A percentile compares a stretch with the other conserved stretches of the same genome.
Evolutionary conservation across 495 filamentous ascomycete genomes (phyloP).

Genomic region (Neurospora sp.): DNA sequence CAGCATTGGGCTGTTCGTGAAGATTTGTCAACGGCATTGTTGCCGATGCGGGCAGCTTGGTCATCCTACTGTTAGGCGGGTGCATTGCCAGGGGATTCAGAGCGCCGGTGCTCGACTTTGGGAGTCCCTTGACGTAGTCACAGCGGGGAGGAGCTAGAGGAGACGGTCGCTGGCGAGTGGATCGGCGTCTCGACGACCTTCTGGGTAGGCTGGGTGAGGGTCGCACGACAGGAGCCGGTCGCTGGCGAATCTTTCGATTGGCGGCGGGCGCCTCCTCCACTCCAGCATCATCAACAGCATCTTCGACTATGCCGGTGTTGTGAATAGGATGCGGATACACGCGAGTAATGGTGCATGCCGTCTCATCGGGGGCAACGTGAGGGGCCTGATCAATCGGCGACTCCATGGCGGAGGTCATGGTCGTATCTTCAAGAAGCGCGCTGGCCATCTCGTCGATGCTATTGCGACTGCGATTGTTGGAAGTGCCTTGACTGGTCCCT

Average conservation of each 20-base stretch:
- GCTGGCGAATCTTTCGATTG: background rate
- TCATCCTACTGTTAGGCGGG: slow-evolving; percentile 1
- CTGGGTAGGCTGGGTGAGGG: background rate
- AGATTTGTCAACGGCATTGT: slow-evolving; percentile 4
- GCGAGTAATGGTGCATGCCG: background rate
- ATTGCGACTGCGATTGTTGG: slow-evolving; percentile 8
- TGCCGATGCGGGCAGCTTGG: slow-evolving; percentile 2
- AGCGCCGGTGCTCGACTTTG: slow-evolving; percentile 1
- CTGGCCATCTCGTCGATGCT: slow-evolving; percentile 24
- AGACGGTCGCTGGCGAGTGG: background rate
- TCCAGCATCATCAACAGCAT: background rate
- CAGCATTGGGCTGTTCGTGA: background rate
- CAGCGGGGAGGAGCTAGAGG: background rate
- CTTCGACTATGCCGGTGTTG: background rate
- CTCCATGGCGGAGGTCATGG: background rate
- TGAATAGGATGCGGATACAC: background rate
- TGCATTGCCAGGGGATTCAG: slow-evolving; percentile 9
- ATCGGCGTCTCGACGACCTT: background rate
- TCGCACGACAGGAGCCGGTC: background rate
- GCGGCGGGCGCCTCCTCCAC: background rate
- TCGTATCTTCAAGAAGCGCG: slow-evolving; percentile 20
- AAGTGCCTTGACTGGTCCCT: background rate
- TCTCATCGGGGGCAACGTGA: background rate
- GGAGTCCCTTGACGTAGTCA: background rate
- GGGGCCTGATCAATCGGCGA: background rate